phyloP scores from a whole-genome alignment of 352 stramenopile genomes.

The Pythium pyrilobum region DNA sequence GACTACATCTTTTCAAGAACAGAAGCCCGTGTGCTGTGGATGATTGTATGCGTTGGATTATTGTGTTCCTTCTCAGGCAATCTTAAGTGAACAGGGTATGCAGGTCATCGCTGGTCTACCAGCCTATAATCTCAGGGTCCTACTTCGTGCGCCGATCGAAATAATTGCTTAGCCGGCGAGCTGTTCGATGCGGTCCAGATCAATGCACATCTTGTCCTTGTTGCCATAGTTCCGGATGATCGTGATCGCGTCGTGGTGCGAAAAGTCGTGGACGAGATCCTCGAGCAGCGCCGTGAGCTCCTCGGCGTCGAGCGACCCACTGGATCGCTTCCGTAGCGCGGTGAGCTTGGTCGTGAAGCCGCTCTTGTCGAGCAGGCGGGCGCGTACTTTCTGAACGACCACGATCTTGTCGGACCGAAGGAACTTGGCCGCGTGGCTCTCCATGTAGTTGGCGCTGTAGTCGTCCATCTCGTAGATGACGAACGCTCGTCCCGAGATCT shows the following conservation, averaged over 20 bases:
- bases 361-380: slow-evolving; percentile 28
- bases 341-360: slow-evolving; percentile 21
- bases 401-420: slow-evolving; percentile 56
- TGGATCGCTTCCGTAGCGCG: slow-evolving; percentile 21
- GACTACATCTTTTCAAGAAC: background rate
- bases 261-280: slow-evolving; percentile 37
- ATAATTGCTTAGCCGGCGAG: slow-evolving; percentile 46
- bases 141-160: too few species aligned
- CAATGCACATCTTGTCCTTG: slow-evolving; percentile 54
- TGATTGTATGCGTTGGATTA: background rate
- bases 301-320: slow-evolving; percentile 32
- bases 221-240: slow-evolving; percentile 65
- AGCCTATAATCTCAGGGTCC: too few species aligned
- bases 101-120: too few species aligned
- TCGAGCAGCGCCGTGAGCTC: slow-evolving; percentile 46
- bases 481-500: slow-evolving; percentile 65
- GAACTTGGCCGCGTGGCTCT: slow-evolving; percentile 54
- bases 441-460: slow-evolving; percentile 83
- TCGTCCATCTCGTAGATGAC: slow-evolving; percentile 82
- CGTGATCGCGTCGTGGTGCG: slow-evolving; percentile 60
- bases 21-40: background rate
- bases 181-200: slow-evolving; percentile 38
- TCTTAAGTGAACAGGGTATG: too few species aligned
- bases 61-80: too few species aligned
- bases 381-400: slow-evolving; percentile 54